phyloP scores from a whole-genome alignment of 2,329 filamentous ascomycete genomes.

The Scedosporium aurantiacum region DNA sequence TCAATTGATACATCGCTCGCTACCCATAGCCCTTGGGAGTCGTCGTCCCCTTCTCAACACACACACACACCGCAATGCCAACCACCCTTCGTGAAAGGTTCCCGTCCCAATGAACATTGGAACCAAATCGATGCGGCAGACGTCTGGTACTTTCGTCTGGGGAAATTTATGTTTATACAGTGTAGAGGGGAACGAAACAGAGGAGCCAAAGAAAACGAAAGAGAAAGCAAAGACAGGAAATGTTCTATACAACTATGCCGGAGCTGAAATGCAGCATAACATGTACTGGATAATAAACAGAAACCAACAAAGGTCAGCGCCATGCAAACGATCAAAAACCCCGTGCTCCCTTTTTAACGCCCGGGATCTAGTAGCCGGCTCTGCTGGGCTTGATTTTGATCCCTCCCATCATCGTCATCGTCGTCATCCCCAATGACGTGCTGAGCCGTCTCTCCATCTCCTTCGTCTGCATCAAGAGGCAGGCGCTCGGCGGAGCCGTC shows the following conservation, averaged over 20 bases:
- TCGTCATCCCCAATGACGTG: conserved; percentile 12
- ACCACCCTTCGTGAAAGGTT: no score
- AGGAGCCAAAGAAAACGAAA: not conserved
- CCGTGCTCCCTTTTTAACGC: conserved; percentile 7
- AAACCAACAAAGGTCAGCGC: no score
- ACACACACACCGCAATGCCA: no score
- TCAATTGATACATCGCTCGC: no score
- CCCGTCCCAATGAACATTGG: no score
- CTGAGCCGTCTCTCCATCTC: conserved; percentile 11
- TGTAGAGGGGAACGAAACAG: not conserved
- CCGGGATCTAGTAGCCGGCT: conserved; percentile 5
- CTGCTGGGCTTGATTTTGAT: not conserved
- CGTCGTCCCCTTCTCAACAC: no score
- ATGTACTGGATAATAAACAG: no score
- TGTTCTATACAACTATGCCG: not conserved
- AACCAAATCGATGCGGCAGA: no score
- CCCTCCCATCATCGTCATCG: conserved; percentile 2
- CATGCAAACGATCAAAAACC: not conserved
- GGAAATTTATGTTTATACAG: no score
- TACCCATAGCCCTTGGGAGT: no score
- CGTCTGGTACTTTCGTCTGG: no score
- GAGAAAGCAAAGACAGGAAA: not conserved
- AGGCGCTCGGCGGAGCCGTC: conserved; percentile 22
- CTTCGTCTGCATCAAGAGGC: conserved; percentile 8
- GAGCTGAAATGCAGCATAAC: no score